Evolutionary conservation across 2,329 filamentous ascomycete genomes (phyloP), one percentile per base, ranked within the genome.

Genomic region (Fusarium sp.): DNA sequence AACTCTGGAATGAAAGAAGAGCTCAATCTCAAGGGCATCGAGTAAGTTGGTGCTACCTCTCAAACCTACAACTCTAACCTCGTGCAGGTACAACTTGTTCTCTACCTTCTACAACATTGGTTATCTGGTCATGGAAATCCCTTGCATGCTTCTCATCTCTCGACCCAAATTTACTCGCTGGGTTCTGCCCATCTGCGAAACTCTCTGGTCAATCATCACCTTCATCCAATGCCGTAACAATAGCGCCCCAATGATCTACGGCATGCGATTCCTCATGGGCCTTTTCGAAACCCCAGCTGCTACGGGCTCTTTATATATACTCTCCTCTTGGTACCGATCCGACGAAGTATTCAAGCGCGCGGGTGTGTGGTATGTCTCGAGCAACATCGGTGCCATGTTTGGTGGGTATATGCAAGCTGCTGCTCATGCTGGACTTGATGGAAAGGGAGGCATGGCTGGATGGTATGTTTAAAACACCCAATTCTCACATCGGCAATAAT

Each of bases 331-430:
- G 78, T 80, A 80, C 39, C 74, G 72, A 3, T 74, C 73, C 14
- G 68, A 73, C 7, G 78, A 80, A n/a, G 75, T 80, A 0, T 85
- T 84, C 62, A 87, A 86, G 68, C 80, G 85, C 6, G 82, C 83
- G 0, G 83, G 84, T 0, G 78, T 84, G 1, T 86, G 84, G 80
- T 86, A 80, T 33, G 79, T 84, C 2, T 71, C 69, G 2, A 68
- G 58, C 24, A 72, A 70, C 17, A 57, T 71, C 7, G 70, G 66
- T 8, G 61, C 63, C 5, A 53, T 54, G 11, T 68, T 72, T 38
- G 69, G 38, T 40, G 70, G 70, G 0, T 70, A 71, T 7, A 58
- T 72, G 61, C 64, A 72, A 36, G 69, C 69, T 21, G 69, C 63
- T 14, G 69, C 66, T 17, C 40, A 70, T 34, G 57, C 57, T 19